Percentiles rank a stretch among this genome's conserved stretches.
These are phyloP conservation scores for Buxus sempervirens DNA, from an alignment of 164 flowering plant species.

Conservation along the genomic window DNA sequence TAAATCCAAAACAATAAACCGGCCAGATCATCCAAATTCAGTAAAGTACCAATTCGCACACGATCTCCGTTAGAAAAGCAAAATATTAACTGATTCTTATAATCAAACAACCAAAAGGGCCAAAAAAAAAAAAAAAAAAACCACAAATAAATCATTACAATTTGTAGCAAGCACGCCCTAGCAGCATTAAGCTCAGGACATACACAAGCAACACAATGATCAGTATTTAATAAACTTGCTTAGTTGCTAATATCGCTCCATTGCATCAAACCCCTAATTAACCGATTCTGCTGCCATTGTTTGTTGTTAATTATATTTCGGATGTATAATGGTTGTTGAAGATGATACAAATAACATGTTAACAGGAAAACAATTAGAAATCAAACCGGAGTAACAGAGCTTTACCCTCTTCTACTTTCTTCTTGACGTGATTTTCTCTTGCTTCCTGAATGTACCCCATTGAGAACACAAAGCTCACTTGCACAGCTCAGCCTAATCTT, in stretches of 20 bases:
- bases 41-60: too few relatives aligned
- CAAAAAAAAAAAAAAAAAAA: too few relatives aligned
- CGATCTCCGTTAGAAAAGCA: too few relatives aligned
- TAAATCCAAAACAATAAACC: too few relatives aligned
- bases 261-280: not conserved
- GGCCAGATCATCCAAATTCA: too few relatives aligned
- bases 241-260: not conserved
- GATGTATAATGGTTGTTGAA: not conserved
- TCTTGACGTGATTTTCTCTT: slow-evolving; percentile 89
- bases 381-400: not conserved
- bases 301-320: not conserved
- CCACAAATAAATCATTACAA: not conserved
- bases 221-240: not conserved
- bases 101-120: too few relatives aligned
- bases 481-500: not conserved
- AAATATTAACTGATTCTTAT: too few relatives aligned
- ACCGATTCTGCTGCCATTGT: not conserved
- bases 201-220: not conserved
- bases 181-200: not conserved
- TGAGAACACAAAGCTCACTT: not conserved
- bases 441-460: slow-evolving; percentile 86
- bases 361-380: not conserved
- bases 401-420: slow-evolving; percentile 93
- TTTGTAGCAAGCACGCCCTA: not conserved
- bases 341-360: not conserved